Evolutionary conservation across 1,284 basidiomycete genomes (phyloP).

Genomic region (Irpex sp.): DNA sequence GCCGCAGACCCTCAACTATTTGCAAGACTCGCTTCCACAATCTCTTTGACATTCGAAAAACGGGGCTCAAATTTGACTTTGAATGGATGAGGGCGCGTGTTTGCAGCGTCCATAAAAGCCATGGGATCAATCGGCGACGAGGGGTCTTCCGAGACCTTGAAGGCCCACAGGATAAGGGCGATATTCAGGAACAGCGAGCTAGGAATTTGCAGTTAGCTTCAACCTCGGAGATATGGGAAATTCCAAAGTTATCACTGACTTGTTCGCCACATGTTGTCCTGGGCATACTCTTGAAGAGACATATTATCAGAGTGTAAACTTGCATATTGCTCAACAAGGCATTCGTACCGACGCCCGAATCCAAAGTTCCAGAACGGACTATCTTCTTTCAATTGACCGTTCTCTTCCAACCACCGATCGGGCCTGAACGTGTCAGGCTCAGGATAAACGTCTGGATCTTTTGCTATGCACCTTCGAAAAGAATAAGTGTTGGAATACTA

Average conservation of each 20-base stretch:
- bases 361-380: constrained; percentile 53
- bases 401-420: constrained; percentile 47
- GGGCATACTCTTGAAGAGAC: constrained; percentile 46
- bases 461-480: constrained; percentile 26
- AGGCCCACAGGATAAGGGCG: constrained; percentile 58
- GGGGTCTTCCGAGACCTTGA: constrained; percentile 45
- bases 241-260: constrained; percentile 15
- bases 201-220: not conserved
- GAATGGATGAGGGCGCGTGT: constrained; percentile 55
- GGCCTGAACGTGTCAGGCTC: constrained; percentile 37
- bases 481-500: not conserved
- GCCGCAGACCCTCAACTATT: not conserved
- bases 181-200: constrained; percentile 59
- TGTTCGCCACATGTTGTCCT: constrained; percentile 52
- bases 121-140: constrained; percentile 49
- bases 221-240: not conserved
- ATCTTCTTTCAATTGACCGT: constrained; percentile 45
- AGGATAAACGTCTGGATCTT: constrained; percentile 33
- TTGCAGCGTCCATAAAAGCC: constrained; percentile 53
- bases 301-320: not conserved
- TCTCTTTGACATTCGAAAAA: constrained; percentile 7
- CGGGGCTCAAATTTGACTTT: constrained; percentile 38
- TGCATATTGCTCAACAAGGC: not conserved
- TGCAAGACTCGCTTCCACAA: constrained; percentile 5
- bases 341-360: constrained; percentile 50